Base-by-base conservation (phyloP, 208 protist species). In the Crithidia brevicula region DNA sequence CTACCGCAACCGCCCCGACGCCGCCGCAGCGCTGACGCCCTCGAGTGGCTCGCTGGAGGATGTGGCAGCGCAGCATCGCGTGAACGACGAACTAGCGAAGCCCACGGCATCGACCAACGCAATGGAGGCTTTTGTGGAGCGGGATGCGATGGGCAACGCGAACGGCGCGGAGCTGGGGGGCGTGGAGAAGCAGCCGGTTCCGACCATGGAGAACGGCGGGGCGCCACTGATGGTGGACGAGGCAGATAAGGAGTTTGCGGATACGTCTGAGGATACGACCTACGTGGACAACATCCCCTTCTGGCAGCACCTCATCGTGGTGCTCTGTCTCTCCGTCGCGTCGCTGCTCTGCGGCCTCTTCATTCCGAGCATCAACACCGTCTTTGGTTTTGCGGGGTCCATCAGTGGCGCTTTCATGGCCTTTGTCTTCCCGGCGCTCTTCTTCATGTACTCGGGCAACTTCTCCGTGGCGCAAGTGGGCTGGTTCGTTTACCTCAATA, bases 351-450 rank as follows among this genome's bases (percentile, higher is more conserved):
- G 68, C 15, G 89, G 84, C 20, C 40, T 95, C n/a, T 85, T 92
- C 54, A 88, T 95, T 72, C 86, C 86, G 20, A 82, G 74, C 52
- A 83, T 95, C 59, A 83, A 77, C 43, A 83, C 86, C 47, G 86
- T 91, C 22, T 87, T 91, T 42, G 73, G 71, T 25, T 78, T 91
- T 9, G 71, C 78, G 7, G 85, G 85, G n/a, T 31, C 81, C 34
- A 76, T 87, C 53, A 85, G 78, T 68, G 78, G 85, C 23, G 81
- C 76, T 11, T 79, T 87, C 51, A 70, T 87, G 20, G 72, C 73
- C 49, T 85, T 86, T 46, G 77, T 90, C 52, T 86, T 83, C 46
- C 81, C 81, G 7, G 71, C 81, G 28, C 70, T 91, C 16, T 82
- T 85, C 60, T 75, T 78, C 50, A 86, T 87, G 79, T 88, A 91